Evolutionary conservation across 2,329 filamentous ascomycete genomes (phyloP).

Genomic region (Clonostachys chloroleuca): DNA sequence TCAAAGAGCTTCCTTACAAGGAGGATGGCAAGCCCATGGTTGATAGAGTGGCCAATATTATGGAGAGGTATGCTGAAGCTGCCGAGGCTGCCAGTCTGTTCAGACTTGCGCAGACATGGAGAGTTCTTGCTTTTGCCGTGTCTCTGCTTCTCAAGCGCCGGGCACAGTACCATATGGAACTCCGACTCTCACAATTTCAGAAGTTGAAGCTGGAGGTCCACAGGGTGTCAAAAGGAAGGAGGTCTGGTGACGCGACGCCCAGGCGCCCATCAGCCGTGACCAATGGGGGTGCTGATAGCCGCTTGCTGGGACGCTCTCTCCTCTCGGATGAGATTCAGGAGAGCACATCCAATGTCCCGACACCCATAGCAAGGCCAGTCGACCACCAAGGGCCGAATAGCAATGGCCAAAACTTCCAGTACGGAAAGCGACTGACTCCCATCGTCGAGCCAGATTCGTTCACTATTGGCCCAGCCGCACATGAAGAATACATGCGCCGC

Average conservation of each 20-base stretch:
- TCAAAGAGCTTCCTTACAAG: constrained; percentile 38
- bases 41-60: constrained; percentile 41
- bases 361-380: constrained; percentile 51
- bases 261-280: constrained; percentile 28
- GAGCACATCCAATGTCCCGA: constrained; percentile 59
- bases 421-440: constrained; percentile 35
- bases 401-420: constrained; percentile 9
- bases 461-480: constrained; percentile 40
- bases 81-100: constrained; percentile 53
- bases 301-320: neutral
- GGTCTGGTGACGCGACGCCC: constrained; percentile 28
- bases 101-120: constrained; percentile 61
- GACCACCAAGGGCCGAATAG: constrained; percentile 16
- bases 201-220: neutral
- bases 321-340: constrained; percentile 29
- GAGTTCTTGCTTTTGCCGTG: constrained; percentile 53
- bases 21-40: constrained; percentile 31
- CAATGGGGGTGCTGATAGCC: neutral
- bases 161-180: constrained; percentile 48
- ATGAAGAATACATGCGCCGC: constrained; percentile 22
- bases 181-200: constrained; percentile 8
- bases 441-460: constrained; percentile 47
- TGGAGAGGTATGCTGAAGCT: constrained; percentile 53
- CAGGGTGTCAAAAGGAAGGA: neutral
- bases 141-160: constrained; percentile 47